Base-by-base conservation (phyloP, 1,284 basidiomycete genomes). In the Gymnopus androsaceus region DNA sequence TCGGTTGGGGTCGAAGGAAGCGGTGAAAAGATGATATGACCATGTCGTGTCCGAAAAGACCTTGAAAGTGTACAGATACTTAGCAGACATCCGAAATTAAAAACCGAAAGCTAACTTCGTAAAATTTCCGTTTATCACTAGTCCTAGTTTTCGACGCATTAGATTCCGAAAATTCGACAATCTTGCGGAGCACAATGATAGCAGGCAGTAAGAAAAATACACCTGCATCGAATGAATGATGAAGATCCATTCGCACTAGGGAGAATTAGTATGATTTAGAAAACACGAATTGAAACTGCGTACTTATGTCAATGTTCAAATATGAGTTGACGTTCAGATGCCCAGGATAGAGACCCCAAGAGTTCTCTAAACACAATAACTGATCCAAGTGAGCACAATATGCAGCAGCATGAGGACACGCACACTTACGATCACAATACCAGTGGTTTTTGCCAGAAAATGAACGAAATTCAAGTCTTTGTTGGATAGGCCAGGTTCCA, bases 221-320 rank as follows among this genome's bases (percentile, higher is more conserved):
- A n/a, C 52, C 57, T 2, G 47, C 44, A 33, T 58, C 57, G 40
- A 54, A 58, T 3, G 47, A 45, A 15, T 58, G 57, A 34, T 58
- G 52, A 2, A 58, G 33, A 30, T 58, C 56, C 19, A 42, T 50
- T 28, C 41, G 30, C 30, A 58, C 57, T 58, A 31, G 9, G n/a
- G 40, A 8, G 6, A 14, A 17, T 1, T 15, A 27, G 25, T 27
- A 28, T 37, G 12, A 11, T 11, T 40, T n/a, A 23, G n/a, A 2
- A n/a, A 28, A n/a, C 1, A 34, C 6, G 19, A 12, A 21, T 25
- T 4, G 3, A 14, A 11, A 55, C 3, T n/a, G 46, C 57, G 12
- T 12, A 58, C 52, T 42, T 0, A 58, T 54, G 14, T 50, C 53
- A 3, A 58, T 21, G 27, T 58, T 58, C 5, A 58, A 33, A 27